Evolutionary conservation across 306 rosid genomes (phyloP).

Genomic region (Cucurbita argyrosperma): DNA sequence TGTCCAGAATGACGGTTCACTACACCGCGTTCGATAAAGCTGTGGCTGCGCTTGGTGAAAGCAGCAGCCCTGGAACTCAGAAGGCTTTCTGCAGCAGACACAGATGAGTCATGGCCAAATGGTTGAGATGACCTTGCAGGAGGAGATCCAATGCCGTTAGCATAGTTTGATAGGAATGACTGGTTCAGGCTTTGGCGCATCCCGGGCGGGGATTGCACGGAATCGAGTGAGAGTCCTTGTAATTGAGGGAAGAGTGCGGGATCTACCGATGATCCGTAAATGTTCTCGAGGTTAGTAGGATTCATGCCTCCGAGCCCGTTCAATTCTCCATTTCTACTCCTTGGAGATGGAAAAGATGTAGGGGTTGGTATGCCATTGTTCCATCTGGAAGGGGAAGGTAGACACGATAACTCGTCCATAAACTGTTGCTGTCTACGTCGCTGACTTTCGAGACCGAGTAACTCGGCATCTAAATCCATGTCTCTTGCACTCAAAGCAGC

Average conservation of each 20-base stretch:
- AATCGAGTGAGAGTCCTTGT: conserved; percentile 46
- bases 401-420: conserved; percentile 37
- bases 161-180: conserved; percentile 32
- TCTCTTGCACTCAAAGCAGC: conserved; percentile 40
- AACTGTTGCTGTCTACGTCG: conserved; percentile 35
- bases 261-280: conserved; percentile 37
- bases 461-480: conserved; percentile 30
- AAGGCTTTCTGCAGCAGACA: conserved; percentile 20
- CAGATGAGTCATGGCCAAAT: conserved; percentile 18
- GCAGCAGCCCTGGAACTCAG: conserved; percentile 40
- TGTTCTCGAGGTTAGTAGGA: conserved; percentile 49
- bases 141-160: conserved; percentile 27
- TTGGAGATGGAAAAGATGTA: conserved; percentile 26
- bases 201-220: conserved; percentile 38
- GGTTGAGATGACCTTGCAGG: conserved; percentile 30
- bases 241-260: conserved; percentile 37
- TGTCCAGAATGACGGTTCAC: conserved; percentile 27
- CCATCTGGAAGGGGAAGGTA: conserved; percentile 48
- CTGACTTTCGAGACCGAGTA: conserved; percentile 29
- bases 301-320: conserved; percentile 34
- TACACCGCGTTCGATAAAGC: conserved; percentile 41
- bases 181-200: conserved; percentile 37
- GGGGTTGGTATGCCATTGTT: conserved; percentile 24
- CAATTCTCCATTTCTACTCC: conserved; percentile 26
- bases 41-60: conserved; percentile 52